These are phyloP conservation scores for Penicillium cinerascens DNA, from an alignment of 495 filamentous ascomycete species.

Conservation along the genomic window DNA sequence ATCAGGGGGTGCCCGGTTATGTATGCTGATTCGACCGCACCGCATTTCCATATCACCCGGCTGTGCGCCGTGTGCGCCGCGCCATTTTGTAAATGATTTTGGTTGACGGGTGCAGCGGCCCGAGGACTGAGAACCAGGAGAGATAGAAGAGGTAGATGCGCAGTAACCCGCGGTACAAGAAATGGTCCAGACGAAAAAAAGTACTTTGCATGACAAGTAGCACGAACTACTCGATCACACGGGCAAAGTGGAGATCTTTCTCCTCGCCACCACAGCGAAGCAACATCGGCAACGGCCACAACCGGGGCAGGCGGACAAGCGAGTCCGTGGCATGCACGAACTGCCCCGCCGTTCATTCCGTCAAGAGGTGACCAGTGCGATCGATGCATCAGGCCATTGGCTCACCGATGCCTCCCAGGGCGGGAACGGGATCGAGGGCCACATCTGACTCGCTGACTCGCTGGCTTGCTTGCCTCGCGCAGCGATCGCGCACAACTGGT, in stretches of 20 bases:
- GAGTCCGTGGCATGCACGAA: not conserved
- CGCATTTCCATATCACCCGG: not conserved
- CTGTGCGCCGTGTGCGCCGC: no score
- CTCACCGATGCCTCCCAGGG: not conserved
- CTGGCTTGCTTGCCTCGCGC: no score
- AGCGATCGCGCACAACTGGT: slow-evolving; percentile 12
- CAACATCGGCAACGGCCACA: not conserved
- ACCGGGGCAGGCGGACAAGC: not conserved
- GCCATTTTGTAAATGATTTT: no score
- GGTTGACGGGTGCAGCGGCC: no score
- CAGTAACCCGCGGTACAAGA: no score
- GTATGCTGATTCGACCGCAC: not conserved
- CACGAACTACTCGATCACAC: not conserved
- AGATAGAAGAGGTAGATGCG: no score
- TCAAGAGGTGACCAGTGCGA: slow-evolving; percentile 21
- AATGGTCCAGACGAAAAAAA: no score
- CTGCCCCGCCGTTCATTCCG: slow-evolving; percentile 30
- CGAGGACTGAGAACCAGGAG: no score
- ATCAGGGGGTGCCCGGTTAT: not conserved
- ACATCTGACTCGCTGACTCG: not conserved
- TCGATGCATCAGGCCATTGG: slow-evolving; percentile 14
- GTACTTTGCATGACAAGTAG: no score
- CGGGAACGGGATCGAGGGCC: not conserved
- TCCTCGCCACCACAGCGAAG: no score
- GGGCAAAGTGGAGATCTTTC: not conserved